These are phyloP conservation scores for Aspergillus alliaceus DNA, from an alignment of 2,329 filamentous ascomycete genomes.

Conservation along the genomic window DNA sequence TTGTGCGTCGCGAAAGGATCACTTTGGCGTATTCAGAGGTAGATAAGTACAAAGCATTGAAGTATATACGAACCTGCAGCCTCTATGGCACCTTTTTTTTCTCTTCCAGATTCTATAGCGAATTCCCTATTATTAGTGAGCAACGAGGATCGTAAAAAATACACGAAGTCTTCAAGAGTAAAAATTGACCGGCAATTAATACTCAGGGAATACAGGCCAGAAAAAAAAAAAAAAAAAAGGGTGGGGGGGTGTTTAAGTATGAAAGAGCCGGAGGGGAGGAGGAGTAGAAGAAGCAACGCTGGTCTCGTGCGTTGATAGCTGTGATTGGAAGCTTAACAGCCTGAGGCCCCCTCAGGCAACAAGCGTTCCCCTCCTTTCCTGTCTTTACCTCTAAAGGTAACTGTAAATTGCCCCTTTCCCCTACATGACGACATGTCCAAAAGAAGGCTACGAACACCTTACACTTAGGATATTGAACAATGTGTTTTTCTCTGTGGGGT, in stretches of 20 bases:
- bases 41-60: not conserved
- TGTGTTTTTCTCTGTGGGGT: not conserved
- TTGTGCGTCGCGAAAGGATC: not conserved
- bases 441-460: not conserved
- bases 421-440: not conserved
- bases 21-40: not conserved
- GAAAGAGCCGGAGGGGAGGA: conserved; percentile 15
- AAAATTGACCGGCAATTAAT: conserved; percentile 20
- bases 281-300: conserved; percentile 13
- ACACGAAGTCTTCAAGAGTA: conserved; percentile 2
- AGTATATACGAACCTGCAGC: not conserved
- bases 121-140: not conserved
- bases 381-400: not conserved
- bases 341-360: not conserved
- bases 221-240: conserved; percentile 11
- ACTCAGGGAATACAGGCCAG: conserved; percentile 1
- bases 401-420: not conserved
- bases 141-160: conserved; percentile 1
- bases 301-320: conserved; percentile 8
- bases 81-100: not conserved
- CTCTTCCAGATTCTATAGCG: not conserved
- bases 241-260: no score
- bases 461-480: not conserved
- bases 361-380: not conserved
- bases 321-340: conserved; percentile 7